Conservation (phyloP, 768 basidiomycete genomes). For the Kwoniella bestiolae region DNA sequence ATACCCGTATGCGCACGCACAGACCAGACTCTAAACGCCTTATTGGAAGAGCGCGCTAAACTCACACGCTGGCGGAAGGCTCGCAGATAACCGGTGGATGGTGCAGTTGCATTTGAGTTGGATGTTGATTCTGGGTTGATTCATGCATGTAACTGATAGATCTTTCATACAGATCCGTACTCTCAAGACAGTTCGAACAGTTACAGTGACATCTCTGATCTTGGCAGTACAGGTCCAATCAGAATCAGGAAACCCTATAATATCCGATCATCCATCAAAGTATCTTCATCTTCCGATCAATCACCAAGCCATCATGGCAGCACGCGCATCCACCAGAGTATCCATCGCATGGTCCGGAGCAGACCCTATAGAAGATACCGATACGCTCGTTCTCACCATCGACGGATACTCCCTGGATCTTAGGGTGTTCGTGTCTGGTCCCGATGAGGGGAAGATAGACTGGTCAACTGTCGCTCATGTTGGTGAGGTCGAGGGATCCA, state of each 20-base stretch:
- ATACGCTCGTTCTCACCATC: conserved; percentile 45
- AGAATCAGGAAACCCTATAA: too few species aligned
- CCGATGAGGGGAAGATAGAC: conserved; percentile 28
- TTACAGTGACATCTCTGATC: too few species aligned
- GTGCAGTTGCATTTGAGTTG: background rate
- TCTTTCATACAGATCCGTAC: too few species aligned
- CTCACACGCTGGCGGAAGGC: background rate
- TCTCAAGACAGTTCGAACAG: too few species aligned
- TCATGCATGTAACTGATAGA: too few species aligned
- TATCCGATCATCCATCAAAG: too few species aligned
- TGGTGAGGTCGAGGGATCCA: conserved; percentile 23
- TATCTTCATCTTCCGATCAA: too few species aligned
- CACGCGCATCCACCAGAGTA: conserved; percentile 34
- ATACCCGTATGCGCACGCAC: background rate
- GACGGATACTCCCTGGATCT: conserved; percentile 35
- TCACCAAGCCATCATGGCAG: conserved; percentile 29
- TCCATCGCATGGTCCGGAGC: conserved; percentile 39
- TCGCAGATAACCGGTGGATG: background rate
- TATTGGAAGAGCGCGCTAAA: background rate
- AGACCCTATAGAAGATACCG: conserved; percentile 34
- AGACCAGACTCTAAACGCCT: background rate
- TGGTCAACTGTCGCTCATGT: conserved; percentile 37
- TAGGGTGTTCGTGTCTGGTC: conserved; percentile 26
- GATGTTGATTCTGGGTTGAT: too few species aligned
- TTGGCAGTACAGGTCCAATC: too few species aligned